Evolutionary conservation across 2,329 filamentous ascomycete genomes (phyloP).

Genomic region (Geosmithia putterillii): DNA sequence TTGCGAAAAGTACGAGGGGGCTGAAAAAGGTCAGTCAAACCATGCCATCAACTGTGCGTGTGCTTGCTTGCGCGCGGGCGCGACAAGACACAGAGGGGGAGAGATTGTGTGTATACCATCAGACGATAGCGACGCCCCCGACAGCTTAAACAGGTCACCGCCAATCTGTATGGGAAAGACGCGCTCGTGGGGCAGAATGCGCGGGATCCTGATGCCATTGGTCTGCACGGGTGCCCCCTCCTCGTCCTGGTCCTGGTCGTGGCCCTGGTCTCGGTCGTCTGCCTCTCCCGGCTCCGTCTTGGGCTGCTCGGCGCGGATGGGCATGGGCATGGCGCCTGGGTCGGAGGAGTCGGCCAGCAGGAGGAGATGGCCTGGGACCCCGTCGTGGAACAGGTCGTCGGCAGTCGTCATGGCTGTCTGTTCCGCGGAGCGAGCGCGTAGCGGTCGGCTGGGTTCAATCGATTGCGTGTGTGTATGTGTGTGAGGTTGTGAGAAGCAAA

Average conservation of each 20-base stretch:
- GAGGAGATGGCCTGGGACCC: no score
- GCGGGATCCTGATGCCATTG: constrained; percentile 31
- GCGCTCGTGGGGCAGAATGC: constrained; percentile 54
- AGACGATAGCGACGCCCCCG: constrained; percentile 60
- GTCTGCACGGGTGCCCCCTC: no score
- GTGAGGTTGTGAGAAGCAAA: no score
- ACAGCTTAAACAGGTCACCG: constrained; percentile 59
- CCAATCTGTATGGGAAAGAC: constrained; percentile 68
- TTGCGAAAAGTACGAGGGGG: constrained; percentile 90
- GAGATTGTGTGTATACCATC: constrained; percentile 42
- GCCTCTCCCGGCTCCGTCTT: constrained; percentile 4
- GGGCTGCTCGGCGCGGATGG: neutral
- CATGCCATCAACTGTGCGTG: no score
- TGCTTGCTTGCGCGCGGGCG: neutral
- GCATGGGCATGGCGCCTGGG: neutral
- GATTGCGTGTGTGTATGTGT: no score
- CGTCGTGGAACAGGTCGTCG: no score
- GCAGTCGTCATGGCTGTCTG: no score
- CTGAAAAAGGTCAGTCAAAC: constrained; percentile 27
- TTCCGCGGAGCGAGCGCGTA: no score
- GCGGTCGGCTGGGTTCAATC: no score
- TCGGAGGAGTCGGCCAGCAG: no score
- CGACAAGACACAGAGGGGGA: neutral
- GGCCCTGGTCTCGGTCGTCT: constrained; percentile 5
- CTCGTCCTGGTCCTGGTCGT: no score